Evolutionary conservation across 75 land plant genomes (phyloP), one percentile per base, ranked within the genome.

Genomic region (Adiantum capillusveneris): DNA sequence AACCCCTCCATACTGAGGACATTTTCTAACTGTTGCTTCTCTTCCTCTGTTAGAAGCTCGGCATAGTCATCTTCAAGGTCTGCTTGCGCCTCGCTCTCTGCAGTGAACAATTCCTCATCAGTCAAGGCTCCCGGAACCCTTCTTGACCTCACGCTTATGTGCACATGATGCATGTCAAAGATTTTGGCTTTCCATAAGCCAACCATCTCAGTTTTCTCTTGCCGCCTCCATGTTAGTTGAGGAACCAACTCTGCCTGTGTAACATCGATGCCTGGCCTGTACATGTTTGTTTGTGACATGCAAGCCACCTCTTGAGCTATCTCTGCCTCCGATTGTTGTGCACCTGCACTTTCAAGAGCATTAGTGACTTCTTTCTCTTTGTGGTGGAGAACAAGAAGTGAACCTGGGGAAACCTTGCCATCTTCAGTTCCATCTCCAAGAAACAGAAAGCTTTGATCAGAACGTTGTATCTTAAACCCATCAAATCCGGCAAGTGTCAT

Each of bases 401-500:
- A 76, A 18, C 98, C 98, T 6, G 87, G 75, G 18, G 79, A 50
- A 28, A 86, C 50, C 34, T 37, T 69, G 0, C 68, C 78, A 50
- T 70, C 68, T 11, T 69, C 66, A 31, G 65, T 70, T n/a, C 97
- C 97, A 58, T 88, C 93, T 18, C 98, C 98, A 21, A 93, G 71
- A 57, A 93, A 93, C 24, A 93, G 55, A 57, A 88, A 85, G 19
- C 90, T 88, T 60, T 88, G 98, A 44, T 93, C 98, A 9, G 95
- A 88, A 34, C 98, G 63, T 52, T 93, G 98, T 29, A 93, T 88
- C 21, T 90, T 80, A 42, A 93, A 85, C 0, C 98, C 98, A 70
- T 93, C 98, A 58, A 93, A 93, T 0, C 98, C 98, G 6, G 95
- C 90, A 54, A 93, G 85, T 16, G 98, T 93, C 98, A 93, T 93